These are phyloP conservation scores for Lepidium africanum DNA, from an alignment of 345 rosid genomes.

Conservation along the genomic window DNA sequence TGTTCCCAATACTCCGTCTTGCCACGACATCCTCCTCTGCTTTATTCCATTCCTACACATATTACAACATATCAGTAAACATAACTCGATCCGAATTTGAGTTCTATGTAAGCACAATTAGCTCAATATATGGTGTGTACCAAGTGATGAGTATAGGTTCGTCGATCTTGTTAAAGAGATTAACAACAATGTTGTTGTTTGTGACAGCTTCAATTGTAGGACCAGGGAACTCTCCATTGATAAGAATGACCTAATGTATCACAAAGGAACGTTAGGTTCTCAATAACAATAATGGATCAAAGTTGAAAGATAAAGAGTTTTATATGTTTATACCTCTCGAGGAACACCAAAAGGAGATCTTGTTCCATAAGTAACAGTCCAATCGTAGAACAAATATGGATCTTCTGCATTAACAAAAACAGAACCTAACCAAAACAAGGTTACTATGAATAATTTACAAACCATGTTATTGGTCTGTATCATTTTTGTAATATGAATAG, in stretches of 20 bases:
- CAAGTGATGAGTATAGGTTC: conserved; percentile 79
- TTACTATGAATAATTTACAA: conserved; percentile 24
- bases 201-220: conserved; percentile 71
- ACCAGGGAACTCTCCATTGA: conserved; percentile 86
- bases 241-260: conserved; percentile 60
- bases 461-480: conserved; percentile 16
- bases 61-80: background rate
- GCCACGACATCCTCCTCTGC: conserved; percentile 69
- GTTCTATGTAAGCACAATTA: background rate
- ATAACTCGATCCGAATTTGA: background rate
- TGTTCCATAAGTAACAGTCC: conserved; percentile 62
- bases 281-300: background rate
- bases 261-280: background rate
- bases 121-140: conserved; percentile 21
- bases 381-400: conserved; percentile 46
- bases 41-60: conserved; percentile 63
- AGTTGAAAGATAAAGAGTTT: background rate
- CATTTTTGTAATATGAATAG: conserved; percentile 24
- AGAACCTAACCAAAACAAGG: conserved; percentile 23
- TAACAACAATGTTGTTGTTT: conserved; percentile 64
- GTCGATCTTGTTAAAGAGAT: conserved; percentile 63
- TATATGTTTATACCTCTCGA: conserved; percentile 22
- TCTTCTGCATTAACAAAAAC: conserved; percentile 47
- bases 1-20: conserved; percentile 87
- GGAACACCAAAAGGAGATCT: conserved; percentile 46